These are phyloP conservation scores for Talaromyces sp. DNA, from an alignment of 2,329 filamentous ascomycete genomes.

Conservation along the genomic window DNA sequence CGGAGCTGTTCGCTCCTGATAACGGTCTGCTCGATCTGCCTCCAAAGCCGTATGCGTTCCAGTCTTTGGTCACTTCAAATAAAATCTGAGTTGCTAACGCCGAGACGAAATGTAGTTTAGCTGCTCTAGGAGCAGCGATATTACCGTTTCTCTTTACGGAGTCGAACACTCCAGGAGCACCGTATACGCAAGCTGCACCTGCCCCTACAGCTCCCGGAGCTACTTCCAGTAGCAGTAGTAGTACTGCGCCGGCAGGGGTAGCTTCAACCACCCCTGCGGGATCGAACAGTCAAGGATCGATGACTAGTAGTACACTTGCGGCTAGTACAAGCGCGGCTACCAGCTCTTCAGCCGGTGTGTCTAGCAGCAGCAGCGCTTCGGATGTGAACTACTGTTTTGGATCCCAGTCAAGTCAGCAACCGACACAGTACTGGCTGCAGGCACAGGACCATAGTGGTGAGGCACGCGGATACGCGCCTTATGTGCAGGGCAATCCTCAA, in stretches of 20 bases:
- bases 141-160: constrained; percentile 11
- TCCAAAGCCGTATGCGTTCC: constrained; percentile 13
- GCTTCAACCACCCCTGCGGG: neutral
- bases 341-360: neutral
- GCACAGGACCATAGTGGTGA: constrained; percentile 22
- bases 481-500: constrained; percentile 16
- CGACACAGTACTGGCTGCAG: constrained; percentile 23
- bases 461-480: constrained; percentile 23
- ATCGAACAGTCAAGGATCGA: neutral
- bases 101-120: neutral
- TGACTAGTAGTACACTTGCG: neutral
- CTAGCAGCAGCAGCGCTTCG: neutral
- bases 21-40: constrained; percentile 7
- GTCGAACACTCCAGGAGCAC: neutral
- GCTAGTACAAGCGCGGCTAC: neutral
- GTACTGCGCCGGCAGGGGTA: neutral
- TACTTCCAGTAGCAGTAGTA: constrained; percentile 1
- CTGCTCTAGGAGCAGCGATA: constrained; percentile 14
- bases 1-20: constrained; percentile 15
- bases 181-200: constrained; percentile 2
- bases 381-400: constrained; percentile 9
- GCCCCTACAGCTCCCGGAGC: neutral
- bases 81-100: neutral
- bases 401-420: neutral
- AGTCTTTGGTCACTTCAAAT: neutral